Conservation (phyloP, 768 basidiomycete species). For the Tricholoma terreum region DNA sequence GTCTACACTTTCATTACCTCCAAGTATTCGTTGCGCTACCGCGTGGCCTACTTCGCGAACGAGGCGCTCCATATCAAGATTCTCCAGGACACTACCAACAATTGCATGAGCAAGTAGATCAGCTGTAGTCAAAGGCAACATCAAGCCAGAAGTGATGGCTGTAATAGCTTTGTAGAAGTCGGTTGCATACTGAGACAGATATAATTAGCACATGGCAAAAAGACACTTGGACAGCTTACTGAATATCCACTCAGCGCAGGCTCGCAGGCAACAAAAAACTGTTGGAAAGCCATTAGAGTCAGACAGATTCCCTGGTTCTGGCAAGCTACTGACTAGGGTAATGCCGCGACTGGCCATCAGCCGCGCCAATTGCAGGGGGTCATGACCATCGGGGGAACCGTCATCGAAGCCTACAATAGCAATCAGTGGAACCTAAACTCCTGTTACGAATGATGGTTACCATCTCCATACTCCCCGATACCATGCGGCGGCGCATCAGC, state of each 20-base stretch:
- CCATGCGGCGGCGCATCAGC: slow-evolving; percentile 98
- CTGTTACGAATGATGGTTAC: slow-evolving; percentile 39
- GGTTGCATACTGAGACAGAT: slow-evolving; percentile 64
- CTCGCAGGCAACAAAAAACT: slow-evolving; percentile 99
- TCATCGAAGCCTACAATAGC: slow-evolving; percentile 74
- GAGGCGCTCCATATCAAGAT: slow-evolving; percentile 96
- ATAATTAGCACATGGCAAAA: slow-evolving; percentile 1
- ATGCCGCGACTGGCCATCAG: slow-evolving; percentile 89
- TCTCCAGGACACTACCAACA: slow-evolving; percentile 94
- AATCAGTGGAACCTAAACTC: slow-evolving; percentile 12
- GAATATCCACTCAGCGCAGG: slow-evolving; percentile 92
- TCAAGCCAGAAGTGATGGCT: slow-evolving; percentile 89
- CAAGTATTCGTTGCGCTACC: slow-evolving; percentile 87
- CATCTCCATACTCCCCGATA: slow-evolving; percentile 95
- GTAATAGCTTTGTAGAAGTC: slow-evolving; percentile 95
- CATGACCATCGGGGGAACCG: slow-evolving; percentile 91
- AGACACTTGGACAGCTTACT: slow-evolving; percentile 40
- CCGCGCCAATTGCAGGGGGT: slow-evolving; percentile 85
- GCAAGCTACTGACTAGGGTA: slow-evolving; percentile 61
- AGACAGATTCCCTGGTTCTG: slow-evolving; percentile 2
- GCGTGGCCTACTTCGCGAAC: slow-evolving; percentile 93
- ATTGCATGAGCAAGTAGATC: slow-evolving; percentile 94
- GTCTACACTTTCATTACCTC: slow-evolving; percentile 93
- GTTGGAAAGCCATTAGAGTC: slow-evolving; percentile 9
- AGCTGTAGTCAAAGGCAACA: slow-evolving; percentile 95